Percentiles rank a stretch among this genome's conserved stretches.
phyloP scores from a whole-genome alignment of 805 yeast species.

The Candida pseudoglaebosa region DNA sequence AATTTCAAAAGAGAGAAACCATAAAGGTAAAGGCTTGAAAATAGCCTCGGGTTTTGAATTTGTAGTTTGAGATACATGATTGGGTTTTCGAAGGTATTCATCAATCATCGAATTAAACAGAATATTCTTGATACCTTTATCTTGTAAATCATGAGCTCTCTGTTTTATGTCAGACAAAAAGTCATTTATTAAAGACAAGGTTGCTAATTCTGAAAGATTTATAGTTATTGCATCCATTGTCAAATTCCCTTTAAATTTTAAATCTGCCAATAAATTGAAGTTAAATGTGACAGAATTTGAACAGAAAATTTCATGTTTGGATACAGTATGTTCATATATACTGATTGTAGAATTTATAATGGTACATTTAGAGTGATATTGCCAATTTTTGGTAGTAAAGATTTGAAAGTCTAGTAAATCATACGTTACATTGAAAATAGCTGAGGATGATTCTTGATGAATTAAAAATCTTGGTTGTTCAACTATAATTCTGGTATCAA shows the following conservation, averaged over 20 bases:
- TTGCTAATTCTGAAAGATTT: constrained; percentile 27
- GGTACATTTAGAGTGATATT: constrained; percentile 3
- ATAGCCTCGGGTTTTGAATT: constrained; percentile 8
- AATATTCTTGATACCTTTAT: constrained; percentile 25
- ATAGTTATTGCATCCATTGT: constrained; percentile 18
- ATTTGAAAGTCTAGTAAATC: constrained; percentile 3
- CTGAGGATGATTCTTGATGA: constrained; percentile 2
- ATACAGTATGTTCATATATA: constrained; percentile 5
- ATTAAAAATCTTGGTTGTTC: constrained; percentile 28
- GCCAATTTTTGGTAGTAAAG: constrained; percentile 4
- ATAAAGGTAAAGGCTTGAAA: constrained; percentile 26
- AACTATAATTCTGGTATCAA: constrained; percentile 25
- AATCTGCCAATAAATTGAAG: constrained; percentile 23
- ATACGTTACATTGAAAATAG: constrained; percentile 3
- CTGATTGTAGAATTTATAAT: not conserved
- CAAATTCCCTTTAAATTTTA: constrained; percentile 20
- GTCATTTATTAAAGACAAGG: constrained; percentile 27
- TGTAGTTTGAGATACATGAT: not conserved
- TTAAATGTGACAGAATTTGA: constrained; percentile 16
- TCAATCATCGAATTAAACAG: constrained; percentile 16
- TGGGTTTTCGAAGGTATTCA: constrained; percentile 13
- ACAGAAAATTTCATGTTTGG: constrained; percentile 21
- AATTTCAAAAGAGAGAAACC: constrained; percentile 27
- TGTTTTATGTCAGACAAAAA: constrained; percentile 24
- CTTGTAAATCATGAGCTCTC: constrained; percentile 20